Conservation (phyloP, 2,329 filamentous ascomycete genomes). For the Colletotrichum spaethianum region DNA sequence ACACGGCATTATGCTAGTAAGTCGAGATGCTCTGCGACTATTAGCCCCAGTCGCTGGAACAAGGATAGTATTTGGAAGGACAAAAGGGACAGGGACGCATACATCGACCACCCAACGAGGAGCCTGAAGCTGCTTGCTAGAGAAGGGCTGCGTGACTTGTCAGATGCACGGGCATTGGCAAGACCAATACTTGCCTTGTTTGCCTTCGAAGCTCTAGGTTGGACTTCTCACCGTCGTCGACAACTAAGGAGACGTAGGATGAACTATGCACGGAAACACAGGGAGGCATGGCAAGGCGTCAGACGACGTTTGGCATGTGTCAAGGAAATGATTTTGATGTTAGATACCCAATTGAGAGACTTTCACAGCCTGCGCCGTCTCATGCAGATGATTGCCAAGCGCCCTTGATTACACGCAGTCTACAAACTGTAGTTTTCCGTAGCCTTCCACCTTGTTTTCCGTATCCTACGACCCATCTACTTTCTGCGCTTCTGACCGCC, state of each 20-base stretch:
- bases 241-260: not conserved
- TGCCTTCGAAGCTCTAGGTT: not conserved
- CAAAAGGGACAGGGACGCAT: not conserved
- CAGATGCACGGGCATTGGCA: not conserved
- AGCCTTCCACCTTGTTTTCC: not conserved
- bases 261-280: not conserved
- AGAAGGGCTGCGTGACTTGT: not conserved
- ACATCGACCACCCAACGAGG: not conserved
- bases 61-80: no score
- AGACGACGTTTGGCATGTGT: conserved; percentile 1
- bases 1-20: not conserved
- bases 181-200: not conserved
- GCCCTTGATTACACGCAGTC: conserved; percentile 29
- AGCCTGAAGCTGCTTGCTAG: not conserved
- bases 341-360: conserved; percentile 34
- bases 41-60: not conserved
- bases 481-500: conserved; percentile 46
- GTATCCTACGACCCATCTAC: conserved; percentile 12
- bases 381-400: conserved; percentile 14
- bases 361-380: conserved; percentile 25
- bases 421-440: not conserved
- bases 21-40: not conserved
- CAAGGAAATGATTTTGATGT: conserved; percentile 22
- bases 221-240: not conserved
- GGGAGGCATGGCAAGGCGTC: not conserved